These are phyloP conservation scores for Croton setiger DNA, from an alignment of 441 rosid genomes.

Conservation along the genomic window DNA sequence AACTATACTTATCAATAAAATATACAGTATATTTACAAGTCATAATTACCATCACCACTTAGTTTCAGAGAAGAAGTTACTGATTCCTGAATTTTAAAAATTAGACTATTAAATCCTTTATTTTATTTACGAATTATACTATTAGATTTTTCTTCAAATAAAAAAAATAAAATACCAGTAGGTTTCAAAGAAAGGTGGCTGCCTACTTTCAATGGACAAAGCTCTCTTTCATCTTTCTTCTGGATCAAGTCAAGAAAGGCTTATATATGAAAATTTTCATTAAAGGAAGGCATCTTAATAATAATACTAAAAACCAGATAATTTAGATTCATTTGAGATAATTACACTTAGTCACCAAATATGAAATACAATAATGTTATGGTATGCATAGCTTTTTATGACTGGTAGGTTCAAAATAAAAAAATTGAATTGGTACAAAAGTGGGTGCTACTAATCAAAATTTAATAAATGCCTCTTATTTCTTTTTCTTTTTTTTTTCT, in stretches of 20 bases:
- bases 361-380: too few relatives aligned
- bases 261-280: background rate
- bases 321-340: too few relatives aligned
- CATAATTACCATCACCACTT: too few relatives aligned
- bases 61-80: too few relatives aligned
- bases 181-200: conserved; percentile 9
- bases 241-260: background rate
- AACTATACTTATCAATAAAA: too few relatives aligned
- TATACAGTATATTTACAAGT: too few relatives aligned
- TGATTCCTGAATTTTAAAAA: too few relatives aligned
- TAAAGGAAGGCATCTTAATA: too few relatives aligned
- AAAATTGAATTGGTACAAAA: background rate
- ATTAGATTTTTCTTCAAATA: background rate
- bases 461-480: background rate
- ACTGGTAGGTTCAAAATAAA: background rate
- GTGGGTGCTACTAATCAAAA: background rate
- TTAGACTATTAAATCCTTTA: too few relatives aligned
- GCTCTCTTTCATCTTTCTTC: background rate
- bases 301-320: too few relatives aligned
- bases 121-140: background rate
- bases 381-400: background rate
- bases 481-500: too few relatives aligned
- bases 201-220: background rate
- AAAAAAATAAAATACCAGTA: background rate
- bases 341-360: too few relatives aligned